Base-by-base conservation (phyloP, 2,329 filamentous ascomycete species). In the Albophoma yamanashiensis region DNA sequence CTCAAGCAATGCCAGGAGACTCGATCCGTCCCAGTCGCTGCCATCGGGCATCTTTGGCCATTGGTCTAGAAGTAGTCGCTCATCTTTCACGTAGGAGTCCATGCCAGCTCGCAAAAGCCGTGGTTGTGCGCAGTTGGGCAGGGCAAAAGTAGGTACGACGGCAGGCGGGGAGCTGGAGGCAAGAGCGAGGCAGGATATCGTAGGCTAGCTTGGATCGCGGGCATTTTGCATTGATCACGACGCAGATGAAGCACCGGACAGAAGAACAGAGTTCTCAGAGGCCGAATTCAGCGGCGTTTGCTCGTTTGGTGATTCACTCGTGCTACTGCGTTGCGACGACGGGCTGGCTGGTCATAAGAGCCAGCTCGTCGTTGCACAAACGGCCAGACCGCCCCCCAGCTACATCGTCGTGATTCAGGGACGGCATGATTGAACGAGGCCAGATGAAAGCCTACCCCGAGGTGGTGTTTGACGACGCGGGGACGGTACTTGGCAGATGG, bases 41-140 rank as follows among this genome's bases (percentile, higher is more conserved):
- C 63, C 64, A 22, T 62, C 57, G 12, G 53, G 50, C 20, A 56
- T 55, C 25, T 14, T 57, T 5, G 63, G 64, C 64, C 64, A 65
- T 31, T 56, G 6, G 22, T 56, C 53, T 2, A 56, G 40, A n/a
- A 53, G 20, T n/a, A n/a, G 50, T 27, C 20, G 27, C 20, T 34
- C 50, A n/a, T 53, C 27, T n/a, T 36, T 27, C 8, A n/a, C 27
- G 50, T 20, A 9, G 17, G 50, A 53, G 50, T 53, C 50, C 50
- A 53, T 53, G 17, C 50, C 50, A 53, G 17, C 47, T 36, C 50
- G 27, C 50, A 20, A 15, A 53, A 53, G 50, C 27, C 6, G 17
- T 36, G 27, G 50, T 53, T n/a, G 50, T 14, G 50, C 27, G 17
- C 9, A 9, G 8, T 36, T 34, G 27, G 27, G 50, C 17, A 53